Base-by-base conservation (phyloP, 2,329 filamentous ascomycete species). In the Truncatella angustata region DNA sequence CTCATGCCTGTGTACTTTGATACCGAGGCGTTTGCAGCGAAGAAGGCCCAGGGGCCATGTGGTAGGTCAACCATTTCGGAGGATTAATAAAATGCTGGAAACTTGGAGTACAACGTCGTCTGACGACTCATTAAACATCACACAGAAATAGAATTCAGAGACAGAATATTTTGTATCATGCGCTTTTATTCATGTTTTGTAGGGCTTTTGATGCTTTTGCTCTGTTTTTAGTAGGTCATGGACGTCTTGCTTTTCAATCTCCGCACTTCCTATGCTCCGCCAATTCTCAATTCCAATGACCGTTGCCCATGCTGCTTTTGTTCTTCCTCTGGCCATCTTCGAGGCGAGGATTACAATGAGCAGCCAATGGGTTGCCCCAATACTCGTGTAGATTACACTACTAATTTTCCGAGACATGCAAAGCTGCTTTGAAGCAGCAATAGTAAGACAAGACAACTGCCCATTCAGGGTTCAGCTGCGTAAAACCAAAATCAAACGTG, bases 401-500 rank as follows among this genome's bases (percentile, higher is more conserved):
- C 40, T 36, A 37, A 34, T 51, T n/a, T 45, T 16, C 34, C 43
- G 26, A 28, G 24, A 40, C 37, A n/a, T 23, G 28, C 16, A 34
- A n/a, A 30, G 18, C 49, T 45, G 35, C 47, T 37, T 20, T 44
- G 24, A 21, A 45, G 40, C 34, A 51, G 30, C 30, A 39, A 36
- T 18, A 30, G 39, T 43, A 40, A 49, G 32, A 48, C 46, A 48
- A n/a, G 30, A 36, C 37, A n/a, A 37, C 49, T 18, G 28, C 49
- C 49, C 39, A 11, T n/a, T 21, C 5, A 26, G 28, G 39, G 34
- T 23, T 51, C 44, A 24, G 21, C 28, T 36, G 37, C 36, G 40
- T 42, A 24, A 26, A 30, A 50, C 28, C 51, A 45, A 42, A 35
- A 43, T 52, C 57, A 66, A 64, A 63, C 63, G 57, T 67, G 65